Base-by-base conservation (phyloP, 1,284 basidiomycete species). In the Laetiporus sulphureus region DNA sequence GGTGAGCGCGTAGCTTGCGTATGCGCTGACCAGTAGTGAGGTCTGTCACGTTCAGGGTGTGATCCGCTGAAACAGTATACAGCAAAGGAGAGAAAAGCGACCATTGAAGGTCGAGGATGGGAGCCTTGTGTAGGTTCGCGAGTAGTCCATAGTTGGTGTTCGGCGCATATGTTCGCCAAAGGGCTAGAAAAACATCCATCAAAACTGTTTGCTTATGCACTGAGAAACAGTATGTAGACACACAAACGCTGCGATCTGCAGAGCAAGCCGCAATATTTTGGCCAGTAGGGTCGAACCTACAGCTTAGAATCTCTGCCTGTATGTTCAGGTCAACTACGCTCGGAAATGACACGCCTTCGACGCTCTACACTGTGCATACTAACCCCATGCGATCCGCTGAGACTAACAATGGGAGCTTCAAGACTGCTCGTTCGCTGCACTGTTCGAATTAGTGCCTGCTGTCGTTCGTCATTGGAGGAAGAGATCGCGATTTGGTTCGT, bases 51-150 rank as follows among this genome's bases (percentile, higher is more conserved):
- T 66, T 69, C 32, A 96, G 68, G 0, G 80, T 80, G 61, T 87
- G 84, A 69, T 96, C 93, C 2, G 91, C 89, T 0, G 86, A 83
- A 27, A 87, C 84, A 16, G 83, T 83, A 58, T 94, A 83, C 30
- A 96, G 67, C 15, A 73, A 65, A 3, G 81, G 72, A 0, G 81
- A 80, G 56, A 65, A 73, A 32, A 87, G 72, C 0, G 87, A 88
- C 85, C 85, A 90, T 50, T 87, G 85, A 0, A 90, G 69, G 66
- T 89, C 86, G 32, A 83, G 71, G 29, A 90, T 80, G 41, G 87
- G 82, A 4, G 85, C 82, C 65, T 89, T 89, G 57, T 85, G 78
- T 41, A 84, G 68, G 49, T 69, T 78, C n/a, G 76, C 71, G 30
- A 89, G 67, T 1, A 86, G 73, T n/a, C 73, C 86, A 47, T 88